Conservation (phyloP, 208 protist species). For the Trypanosoma conorhini region DNA sequence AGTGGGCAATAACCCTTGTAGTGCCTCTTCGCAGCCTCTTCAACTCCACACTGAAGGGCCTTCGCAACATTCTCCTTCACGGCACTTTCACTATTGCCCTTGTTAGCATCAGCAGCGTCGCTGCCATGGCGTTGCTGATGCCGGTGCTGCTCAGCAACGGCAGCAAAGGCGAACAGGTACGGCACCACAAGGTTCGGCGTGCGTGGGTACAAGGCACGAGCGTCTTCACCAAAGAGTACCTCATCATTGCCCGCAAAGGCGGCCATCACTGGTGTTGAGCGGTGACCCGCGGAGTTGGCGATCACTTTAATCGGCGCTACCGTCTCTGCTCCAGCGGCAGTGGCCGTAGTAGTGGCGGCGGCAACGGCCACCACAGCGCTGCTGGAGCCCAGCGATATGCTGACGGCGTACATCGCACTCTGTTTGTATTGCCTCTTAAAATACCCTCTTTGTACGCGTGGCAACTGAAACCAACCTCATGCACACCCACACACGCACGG, state of each 20-base stretch:
- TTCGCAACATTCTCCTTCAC: slow-evolving; percentile 18
- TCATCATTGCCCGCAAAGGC: slow-evolving; percentile 69
- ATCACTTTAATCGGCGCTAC: slow-evolving; percentile 54
- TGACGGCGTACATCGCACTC: slow-evolving; percentile 67
- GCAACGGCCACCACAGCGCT: slow-evolving; percentile 77
- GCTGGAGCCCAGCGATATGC: slow-evolving; percentile 77
- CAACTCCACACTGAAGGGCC: slow-evolving; percentile 30
- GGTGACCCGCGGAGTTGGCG: slow-evolving; percentile 80
- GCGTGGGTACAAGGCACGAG: slow-evolving; percentile 58
- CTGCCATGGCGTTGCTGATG: background rate
- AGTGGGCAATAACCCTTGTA: slow-evolving; percentile 65
- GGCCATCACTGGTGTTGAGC: slow-evolving; percentile 65
- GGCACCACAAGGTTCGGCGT: slow-evolving; percentile 78
- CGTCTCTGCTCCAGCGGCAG: slow-evolving; percentile 5
- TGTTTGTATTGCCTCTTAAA: background rate
- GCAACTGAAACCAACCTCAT: background rate
- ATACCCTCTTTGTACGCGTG: background rate
- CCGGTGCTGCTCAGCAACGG: slow-evolving; percentile 35
- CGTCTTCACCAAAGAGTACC: slow-evolving; percentile 81
- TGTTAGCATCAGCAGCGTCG: slow-evolving; percentile 28
- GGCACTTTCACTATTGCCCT: slow-evolving; percentile 8
- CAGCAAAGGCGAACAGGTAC: slow-evolving; percentile 74
- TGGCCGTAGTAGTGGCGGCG: slow-evolving; percentile 13
- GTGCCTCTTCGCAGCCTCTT: slow-evolving; percentile 44
- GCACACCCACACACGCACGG: background rate